A percentile compares a stretch with the other conserved stretches of the same genome.
Conservation (phyloP, 202 grass and related monocot genomes). For the Alloteropsis angusta region DNA sequence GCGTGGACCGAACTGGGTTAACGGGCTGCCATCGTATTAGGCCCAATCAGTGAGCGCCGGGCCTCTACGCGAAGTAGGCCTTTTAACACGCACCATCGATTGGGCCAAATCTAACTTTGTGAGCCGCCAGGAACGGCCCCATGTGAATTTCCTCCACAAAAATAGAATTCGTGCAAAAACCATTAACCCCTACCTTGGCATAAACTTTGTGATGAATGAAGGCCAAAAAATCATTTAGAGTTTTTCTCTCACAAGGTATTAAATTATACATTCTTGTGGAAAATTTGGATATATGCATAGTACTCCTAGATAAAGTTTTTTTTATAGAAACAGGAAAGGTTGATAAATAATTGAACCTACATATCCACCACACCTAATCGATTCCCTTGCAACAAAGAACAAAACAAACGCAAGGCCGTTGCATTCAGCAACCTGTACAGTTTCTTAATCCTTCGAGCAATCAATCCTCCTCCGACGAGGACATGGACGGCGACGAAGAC, state of each 20-base stretch:
- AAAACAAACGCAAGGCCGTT: background rate
- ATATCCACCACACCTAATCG: background rate
- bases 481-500: background rate
- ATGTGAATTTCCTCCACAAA: background rate
- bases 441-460: background rate
- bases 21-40: background rate
- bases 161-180: no score
- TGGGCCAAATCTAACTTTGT: background rate
- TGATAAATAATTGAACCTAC: background rate
- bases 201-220: background rate
- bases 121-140: no score
- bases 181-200: no score
- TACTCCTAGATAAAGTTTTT: no score
- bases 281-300: background rate
- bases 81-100: background rate
- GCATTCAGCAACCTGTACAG: conserved; percentile 1
- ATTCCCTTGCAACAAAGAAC: background rate
- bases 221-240: background rate
- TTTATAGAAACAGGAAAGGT: background rate
- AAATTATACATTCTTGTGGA: background rate
- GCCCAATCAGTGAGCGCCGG: background rate
- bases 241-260: background rate
- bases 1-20: background rate
- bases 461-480: background rate
- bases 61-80: no score